phyloP scores from a whole-genome alignment of 2,329 filamentous ascomycete species.

The Exophiala viscosa region DNA sequence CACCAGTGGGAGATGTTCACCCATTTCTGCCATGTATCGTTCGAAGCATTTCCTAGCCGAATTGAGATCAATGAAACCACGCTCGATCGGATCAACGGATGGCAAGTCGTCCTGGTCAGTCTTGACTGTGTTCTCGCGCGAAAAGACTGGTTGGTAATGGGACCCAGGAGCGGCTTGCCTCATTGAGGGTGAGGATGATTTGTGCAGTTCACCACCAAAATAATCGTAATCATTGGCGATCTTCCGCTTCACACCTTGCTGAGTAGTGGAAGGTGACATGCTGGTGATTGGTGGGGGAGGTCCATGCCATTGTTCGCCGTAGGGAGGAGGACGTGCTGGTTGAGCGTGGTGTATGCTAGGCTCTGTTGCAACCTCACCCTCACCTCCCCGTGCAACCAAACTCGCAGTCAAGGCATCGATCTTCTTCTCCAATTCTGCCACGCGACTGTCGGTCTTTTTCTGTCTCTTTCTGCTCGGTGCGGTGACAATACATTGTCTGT shows the following conservation, averaged over 20 bases:
- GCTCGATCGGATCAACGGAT: constrained; percentile 48
- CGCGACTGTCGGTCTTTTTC: constrained; percentile 86
- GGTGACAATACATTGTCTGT: constrained; percentile 73
- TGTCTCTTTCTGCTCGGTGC: constrained; percentile 72
- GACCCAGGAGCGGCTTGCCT: constrained; percentile 11
- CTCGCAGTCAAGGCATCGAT: constrained; percentile 84
- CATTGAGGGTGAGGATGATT: constrained; percentile 11
- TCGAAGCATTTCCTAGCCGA: constrained; percentile 55
- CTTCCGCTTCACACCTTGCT: constrained; percentile 27
- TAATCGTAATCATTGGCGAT: constrained; percentile 22
- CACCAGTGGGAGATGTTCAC: constrained; percentile 55
- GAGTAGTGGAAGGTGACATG: constrained; percentile 16
- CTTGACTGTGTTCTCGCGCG: constrained; percentile 12
- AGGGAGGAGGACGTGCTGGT: constrained; percentile 11
- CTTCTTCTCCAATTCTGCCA: constrained; percentile 88
- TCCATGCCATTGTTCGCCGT: constrained; percentile 24
- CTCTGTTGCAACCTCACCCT: constrained; percentile 25
- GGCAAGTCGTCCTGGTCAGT: constrained; percentile 16
- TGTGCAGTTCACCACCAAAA: constrained; percentile 27
- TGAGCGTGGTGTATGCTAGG: constrained; percentile 19
- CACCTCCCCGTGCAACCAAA: constrained; percentile 55
- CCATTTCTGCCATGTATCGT: constrained; percentile 53
- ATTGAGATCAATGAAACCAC: constrained; percentile 49
- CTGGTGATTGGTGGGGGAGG: constrained; percentile 13
- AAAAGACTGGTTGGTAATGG: constrained; percentile 8